Percentiles rank a stretch among this genome's conserved stretches.
Evolutionary conservation across 495 filamentous ascomycete genomes (phyloP).

Genomic region (Ascobolus immersus): DNA sequence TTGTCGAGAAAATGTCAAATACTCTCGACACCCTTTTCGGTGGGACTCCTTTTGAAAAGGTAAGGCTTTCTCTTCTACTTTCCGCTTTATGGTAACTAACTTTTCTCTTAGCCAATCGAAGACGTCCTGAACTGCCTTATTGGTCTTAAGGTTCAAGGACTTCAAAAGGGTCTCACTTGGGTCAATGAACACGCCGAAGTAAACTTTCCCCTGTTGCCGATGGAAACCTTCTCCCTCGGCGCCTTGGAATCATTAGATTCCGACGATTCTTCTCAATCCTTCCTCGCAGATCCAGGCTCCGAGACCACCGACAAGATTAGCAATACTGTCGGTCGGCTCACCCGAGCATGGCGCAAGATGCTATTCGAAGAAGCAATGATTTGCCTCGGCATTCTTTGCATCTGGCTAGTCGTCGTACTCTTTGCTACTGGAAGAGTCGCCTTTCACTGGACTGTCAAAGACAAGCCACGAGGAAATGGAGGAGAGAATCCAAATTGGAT

Average conservation of each 20-base stretch:
- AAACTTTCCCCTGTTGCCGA: slow-evolving; percentile 47
- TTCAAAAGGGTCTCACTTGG: slow-evolving; percentile 75
- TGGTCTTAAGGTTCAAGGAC: slow-evolving; percentile 42
- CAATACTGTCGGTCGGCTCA: slow-evolving; percentile 40
- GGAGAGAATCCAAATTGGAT: too few species aligned
- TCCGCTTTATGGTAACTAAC: slow-evolving; percentile 1
- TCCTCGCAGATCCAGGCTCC: slow-evolving; percentile 45
- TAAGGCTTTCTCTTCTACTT: background rate
- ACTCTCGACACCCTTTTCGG: slow-evolving; percentile 56
- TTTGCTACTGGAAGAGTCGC: too few species aligned
- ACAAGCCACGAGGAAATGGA: too few species aligned
- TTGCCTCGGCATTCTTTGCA: slow-evolving; percentile 36
- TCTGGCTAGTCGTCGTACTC: slow-evolving; percentile 59
- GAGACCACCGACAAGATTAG: slow-evolving; percentile 58
- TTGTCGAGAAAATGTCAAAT: slow-evolving; percentile 45
- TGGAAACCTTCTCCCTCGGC: slow-evolving; percentile 64
- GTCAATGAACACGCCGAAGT: slow-evolving; percentile 64
- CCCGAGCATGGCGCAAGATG: slow-evolving; percentile 31
- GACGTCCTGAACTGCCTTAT: slow-evolving; percentile 54
- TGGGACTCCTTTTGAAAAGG: slow-evolving; percentile 25
- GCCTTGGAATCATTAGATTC: slow-evolving; percentile 34
- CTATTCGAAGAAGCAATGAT: slow-evolving; percentile 57
- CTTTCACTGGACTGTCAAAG: too few species aligned
- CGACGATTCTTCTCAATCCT: slow-evolving; percentile 31
- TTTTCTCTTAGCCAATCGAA: slow-evolving; percentile 43